A percentile compares a stretch with the other conserved stretches of the same genome.
Evolutionary conservation across 73 alveolate genomes (phyloP).

Genomic region (Stentor coeruleus): DNA sequence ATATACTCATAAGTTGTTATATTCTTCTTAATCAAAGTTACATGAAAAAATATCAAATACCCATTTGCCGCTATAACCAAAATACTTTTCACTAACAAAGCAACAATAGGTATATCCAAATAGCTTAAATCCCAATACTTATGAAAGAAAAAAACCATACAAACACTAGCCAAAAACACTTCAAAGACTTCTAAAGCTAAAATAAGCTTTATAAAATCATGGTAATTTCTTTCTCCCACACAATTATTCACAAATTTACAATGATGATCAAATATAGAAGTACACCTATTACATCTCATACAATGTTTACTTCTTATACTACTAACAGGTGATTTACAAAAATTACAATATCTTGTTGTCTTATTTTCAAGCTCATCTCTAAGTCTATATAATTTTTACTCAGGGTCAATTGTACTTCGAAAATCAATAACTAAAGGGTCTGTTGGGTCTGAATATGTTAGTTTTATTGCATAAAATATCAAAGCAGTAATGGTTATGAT

Average conservation of each 20-base stretch:
- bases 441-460: constrained; percentile 5
- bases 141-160: background rate
- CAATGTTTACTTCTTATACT: constrained; percentile 12
- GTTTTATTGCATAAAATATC: background rate
- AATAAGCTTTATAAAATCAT: background rate
- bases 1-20: constrained; percentile 5
- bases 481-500: no score
- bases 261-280: constrained; percentile 17
- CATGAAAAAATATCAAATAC: background rate
- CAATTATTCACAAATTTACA: constrained; percentile 26
- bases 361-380: background rate
- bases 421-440: background rate
- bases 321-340: background rate
- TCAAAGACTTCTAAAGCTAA: background rate
- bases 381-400: background rate
- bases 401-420: background rate
- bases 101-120: background rate
- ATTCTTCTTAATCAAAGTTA: background rate
- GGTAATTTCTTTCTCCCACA: background rate
- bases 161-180: background rate
- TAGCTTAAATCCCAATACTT: background rate
- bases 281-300: constrained; percentile 17
- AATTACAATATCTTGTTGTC: background rate
- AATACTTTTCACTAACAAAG: background rate
- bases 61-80: background rate